Conservation (phyloP, 2,329 filamentous ascomycete species). For the Pyrenochaeta sp. region DNA sequence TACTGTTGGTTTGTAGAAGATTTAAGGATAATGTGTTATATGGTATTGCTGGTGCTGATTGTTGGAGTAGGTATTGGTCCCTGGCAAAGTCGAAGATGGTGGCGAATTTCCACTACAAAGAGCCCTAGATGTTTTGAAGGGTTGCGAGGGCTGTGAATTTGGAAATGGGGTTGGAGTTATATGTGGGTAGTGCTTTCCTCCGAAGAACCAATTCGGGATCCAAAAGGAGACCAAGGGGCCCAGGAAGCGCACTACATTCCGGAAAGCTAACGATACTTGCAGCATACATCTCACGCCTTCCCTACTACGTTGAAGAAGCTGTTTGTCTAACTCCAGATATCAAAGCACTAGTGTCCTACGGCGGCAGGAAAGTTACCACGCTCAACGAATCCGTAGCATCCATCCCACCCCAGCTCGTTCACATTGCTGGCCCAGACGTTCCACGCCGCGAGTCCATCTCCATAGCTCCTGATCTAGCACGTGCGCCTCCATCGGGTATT, state of each 20-base stretch:
- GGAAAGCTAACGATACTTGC: slow-evolving; percentile 9
- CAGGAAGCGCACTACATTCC: too few species aligned
- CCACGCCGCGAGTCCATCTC: slow-evolving; percentile 34
- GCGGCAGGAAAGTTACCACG: slow-evolving; percentile 36
- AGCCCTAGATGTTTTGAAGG: slow-evolving; percentile 33
- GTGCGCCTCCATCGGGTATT: slow-evolving; percentile 10
- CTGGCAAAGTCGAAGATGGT: slow-evolving; percentile 41
- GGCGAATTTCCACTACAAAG: slow-evolving; percentile 43
- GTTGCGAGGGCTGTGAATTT: slow-evolving; percentile 33
- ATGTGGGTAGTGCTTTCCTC: slow-evolving; percentile 16
- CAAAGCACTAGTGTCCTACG: slow-evolving; percentile 44
- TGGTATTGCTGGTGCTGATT: neutral
- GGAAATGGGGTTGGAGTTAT: slow-evolving; percentile 41
- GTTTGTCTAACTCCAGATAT: slow-evolving; percentile 33
- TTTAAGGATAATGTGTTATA: neutral
- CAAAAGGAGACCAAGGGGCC: neutral
- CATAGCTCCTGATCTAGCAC: slow-evolving; percentile 21
- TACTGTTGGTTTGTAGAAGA: neutral
- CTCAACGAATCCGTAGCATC: slow-evolving; percentile 22
- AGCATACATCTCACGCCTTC: slow-evolving; percentile 44
- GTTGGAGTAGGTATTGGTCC: slow-evolving; percentile 62
- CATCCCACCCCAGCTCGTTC: slow-evolving; percentile 40
- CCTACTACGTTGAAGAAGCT: slow-evolving; percentile 44
- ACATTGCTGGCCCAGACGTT: slow-evolving; percentile 31
- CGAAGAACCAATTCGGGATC: neutral